A percentile compares a stretch with the other conserved stretches of the same genome.
Conservation (phyloP, 208 protist species). For the Zelonia costaricensis region DNA sequence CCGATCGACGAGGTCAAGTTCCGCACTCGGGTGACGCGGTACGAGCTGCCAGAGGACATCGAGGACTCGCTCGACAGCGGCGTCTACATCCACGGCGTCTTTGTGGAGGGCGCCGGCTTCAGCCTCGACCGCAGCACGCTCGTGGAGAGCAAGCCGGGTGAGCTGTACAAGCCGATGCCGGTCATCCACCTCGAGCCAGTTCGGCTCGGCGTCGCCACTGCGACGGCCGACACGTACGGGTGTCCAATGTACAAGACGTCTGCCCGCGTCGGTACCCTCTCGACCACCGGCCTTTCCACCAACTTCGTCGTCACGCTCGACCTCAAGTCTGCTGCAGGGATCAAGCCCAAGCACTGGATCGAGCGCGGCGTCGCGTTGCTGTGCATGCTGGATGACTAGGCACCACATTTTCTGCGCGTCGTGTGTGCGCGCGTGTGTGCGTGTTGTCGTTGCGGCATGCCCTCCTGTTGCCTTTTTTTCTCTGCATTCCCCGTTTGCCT, state of each 20-base stretch:
- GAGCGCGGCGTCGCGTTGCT: conserved; percentile 91
- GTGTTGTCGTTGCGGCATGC: no score
- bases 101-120: conserved; percentile 90
- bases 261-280: conserved; percentile 85
- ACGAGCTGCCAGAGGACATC: conserved; percentile 74
- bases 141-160: conserved; percentile 80
- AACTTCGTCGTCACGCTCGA: conserved; percentile 93
- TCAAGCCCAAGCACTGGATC: conserved; percentile 89
- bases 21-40: conserved; percentile 81
- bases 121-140: conserved; percentile 42
- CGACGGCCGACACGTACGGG: conserved; percentile 56
- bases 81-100: conserved; percentile 94
- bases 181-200: conserved; percentile 92
- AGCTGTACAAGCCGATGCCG: conserved; percentile 86
- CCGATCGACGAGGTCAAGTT: conserved; percentile 94
- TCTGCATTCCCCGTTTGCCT: conserved; percentile 4
- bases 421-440: neutral
- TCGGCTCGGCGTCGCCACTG: conserved; percentile 30
- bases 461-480: conserved; percentile 1
- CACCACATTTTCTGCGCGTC: neutral
- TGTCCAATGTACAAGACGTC: conserved; percentile 95
- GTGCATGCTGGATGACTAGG: conserved; percentile 93
- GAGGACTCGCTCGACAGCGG: conserved; percentile 56
- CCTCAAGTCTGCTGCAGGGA: conserved; percentile 39
- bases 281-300: conserved; percentile 90